A percentile compares a stretch with the other conserved stretches of the same genome.
These are phyloP conservation scores for Penicillium sp. DNA, from an alignment of 2,329 filamentous ascomycete species.

Conservation along the genomic window DNA sequence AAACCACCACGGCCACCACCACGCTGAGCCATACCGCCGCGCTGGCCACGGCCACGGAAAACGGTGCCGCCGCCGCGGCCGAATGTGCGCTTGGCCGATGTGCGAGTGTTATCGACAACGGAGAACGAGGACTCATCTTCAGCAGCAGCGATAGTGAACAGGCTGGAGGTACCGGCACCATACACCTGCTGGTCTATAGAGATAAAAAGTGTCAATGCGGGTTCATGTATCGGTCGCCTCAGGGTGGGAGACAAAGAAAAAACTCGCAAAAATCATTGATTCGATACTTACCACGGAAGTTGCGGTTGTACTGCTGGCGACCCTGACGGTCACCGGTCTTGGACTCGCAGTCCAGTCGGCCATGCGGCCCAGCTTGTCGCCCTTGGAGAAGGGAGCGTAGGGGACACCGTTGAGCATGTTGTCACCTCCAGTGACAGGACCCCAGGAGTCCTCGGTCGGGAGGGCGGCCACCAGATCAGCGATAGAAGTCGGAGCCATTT, in stretches of 20 bases:
- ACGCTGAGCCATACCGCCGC: conserved; percentile 69
- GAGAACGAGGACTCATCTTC: conserved; percentile 98
- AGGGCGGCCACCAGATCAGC: conserved; percentile 65
- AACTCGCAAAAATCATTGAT: neutral
- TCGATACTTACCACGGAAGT: conserved; percentile 69
- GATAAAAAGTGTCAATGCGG: conserved; percentile 6
- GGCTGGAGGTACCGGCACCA: conserved; percentile 75
- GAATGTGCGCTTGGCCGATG: conserved; percentile 77
- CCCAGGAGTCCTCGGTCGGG: conserved; percentile 77
- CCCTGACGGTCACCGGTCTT: conserved; percentile 70
- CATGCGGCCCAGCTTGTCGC: conserved; percentile 98
- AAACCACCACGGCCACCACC: conserved; percentile 62
- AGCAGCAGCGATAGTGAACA: conserved; percentile 84
- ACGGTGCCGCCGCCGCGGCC: conserved; percentile 82
- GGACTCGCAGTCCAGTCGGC: conserved; percentile 94
- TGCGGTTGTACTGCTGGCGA: conserved; percentile 83
- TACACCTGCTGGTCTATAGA: conserved; percentile 90
- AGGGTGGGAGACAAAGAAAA: conserved; percentile 4
- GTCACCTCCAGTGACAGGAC: conserved; percentile 72
- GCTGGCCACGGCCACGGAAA: conserved; percentile 69
- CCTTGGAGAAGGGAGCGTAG: conserved; percentile 97
- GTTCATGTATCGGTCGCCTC: neutral
- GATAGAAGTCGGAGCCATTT: conserved; percentile 53
- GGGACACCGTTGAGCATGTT: conserved; percentile 91
- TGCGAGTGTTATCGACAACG: conserved; percentile 90